These are phyloP conservation scores for Melaleuca quinquenervia DNA, from an alignment of 345 rosid genomes.

Conservation along the genomic window DNA sequence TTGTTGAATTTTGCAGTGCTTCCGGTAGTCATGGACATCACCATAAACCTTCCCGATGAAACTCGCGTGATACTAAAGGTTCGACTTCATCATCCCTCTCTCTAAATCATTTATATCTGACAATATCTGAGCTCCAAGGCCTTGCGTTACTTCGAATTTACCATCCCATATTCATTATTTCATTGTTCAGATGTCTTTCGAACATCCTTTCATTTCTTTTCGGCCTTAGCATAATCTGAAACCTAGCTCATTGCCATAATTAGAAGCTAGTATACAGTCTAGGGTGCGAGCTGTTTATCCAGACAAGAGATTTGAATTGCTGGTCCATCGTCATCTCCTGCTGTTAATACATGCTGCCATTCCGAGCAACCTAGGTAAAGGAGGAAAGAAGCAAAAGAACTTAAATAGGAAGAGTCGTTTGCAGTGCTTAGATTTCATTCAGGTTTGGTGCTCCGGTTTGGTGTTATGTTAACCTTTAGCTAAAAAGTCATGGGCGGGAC, in stretches of 20 bases:
- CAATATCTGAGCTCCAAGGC: background rate
- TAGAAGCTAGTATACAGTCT: background rate
- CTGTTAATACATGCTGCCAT: background rate
- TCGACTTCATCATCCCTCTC: background rate
- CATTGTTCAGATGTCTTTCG: background rate
- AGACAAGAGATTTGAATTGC: background rate
- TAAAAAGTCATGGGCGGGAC: background rate
- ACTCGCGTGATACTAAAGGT: constrained; percentile 76
- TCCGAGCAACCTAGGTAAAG: background rate
- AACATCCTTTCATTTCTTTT: background rate
- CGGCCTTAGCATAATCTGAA: background rate
- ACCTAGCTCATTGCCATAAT: background rate
- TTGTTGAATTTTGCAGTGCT: constrained; percentile 49
- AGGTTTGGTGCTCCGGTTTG: background rate
- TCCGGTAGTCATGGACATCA: constrained; percentile 75
- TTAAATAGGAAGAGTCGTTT: background rate
- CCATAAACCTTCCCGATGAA: constrained; percentile 76
- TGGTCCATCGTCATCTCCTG: background rate
- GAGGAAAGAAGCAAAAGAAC: background rate
- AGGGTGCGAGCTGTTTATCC: background rate
- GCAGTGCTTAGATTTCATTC: background rate
- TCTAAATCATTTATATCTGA: background rate
- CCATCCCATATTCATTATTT: background rate
- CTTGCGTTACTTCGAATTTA: background rate
- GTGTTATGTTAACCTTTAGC: background rate